phyloP scores from a whole-genome alignment of 2,329 filamentous ascomycete species.

The Cladosporium colombiae region DNA sequence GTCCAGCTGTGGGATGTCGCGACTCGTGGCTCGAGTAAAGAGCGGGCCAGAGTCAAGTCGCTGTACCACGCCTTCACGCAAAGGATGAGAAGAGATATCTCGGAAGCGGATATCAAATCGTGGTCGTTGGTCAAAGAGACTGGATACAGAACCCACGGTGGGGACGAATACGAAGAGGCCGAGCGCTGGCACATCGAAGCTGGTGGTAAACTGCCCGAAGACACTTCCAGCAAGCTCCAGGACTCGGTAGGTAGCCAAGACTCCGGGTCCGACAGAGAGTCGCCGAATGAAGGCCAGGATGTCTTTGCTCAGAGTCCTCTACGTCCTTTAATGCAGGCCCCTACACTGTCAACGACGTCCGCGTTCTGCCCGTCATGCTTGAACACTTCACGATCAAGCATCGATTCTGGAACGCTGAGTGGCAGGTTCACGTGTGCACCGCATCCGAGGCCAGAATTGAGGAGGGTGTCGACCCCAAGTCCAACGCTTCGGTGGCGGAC shows the following conservation, averaged over 20 bases:
- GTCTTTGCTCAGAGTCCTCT: slow-evolving; percentile 42
- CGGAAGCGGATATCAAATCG: neutral
- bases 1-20: slow-evolving; percentile 58
- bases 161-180: neutral
- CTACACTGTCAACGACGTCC: slow-evolving; percentile 52
- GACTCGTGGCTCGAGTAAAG: slow-evolving; percentile 25
- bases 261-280: neutral
- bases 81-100: neutral
- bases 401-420: neutral
- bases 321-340: slow-evolving; percentile 34
- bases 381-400: slow-evolving; percentile 11
- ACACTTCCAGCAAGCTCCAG: neutral
- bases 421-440: neutral
- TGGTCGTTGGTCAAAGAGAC: slow-evolving; percentile 40
- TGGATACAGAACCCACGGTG: slow-evolving; percentile 26
- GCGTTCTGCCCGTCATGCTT: slow-evolving; percentile 40
- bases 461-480: neutral
- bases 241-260: neutral
- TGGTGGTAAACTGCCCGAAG: neutral
- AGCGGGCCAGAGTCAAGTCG: slow-evolving; percentile 32
- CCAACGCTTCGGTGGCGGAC: neutral
- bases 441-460: neutral
- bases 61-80: slow-evolving; percentile 41
- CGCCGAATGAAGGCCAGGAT: neutral
- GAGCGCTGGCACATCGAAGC: neutral